phyloP scores from a whole-genome alignment of 2,329 filamentous ascomycete species.

The Monosporascus sp. region DNA sequence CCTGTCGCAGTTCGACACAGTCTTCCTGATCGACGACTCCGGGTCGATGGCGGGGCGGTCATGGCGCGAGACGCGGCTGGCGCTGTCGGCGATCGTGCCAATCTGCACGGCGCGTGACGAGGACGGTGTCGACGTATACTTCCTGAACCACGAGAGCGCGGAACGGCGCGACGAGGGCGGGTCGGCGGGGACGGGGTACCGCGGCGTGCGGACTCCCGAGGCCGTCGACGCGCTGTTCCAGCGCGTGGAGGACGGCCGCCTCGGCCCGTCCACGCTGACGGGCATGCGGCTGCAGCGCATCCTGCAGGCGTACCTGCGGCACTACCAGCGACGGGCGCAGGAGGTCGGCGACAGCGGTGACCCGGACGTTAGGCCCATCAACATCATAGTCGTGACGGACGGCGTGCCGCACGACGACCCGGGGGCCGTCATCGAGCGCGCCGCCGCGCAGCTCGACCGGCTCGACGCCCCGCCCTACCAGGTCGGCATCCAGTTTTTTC shows the following conservation, averaged over 20 bases:
- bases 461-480: slow-evolving; percentile 70
- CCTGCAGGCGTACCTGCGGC: slow-evolving; percentile 61
- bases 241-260: slow-evolving; percentile 46
- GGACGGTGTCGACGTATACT: slow-evolving; percentile 84
- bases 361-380: slow-evolving; percentile 62
- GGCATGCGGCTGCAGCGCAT: slow-evolving; percentile 65
- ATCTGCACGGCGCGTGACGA: slow-evolving; percentile 72
- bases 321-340: slow-evolving; percentile 36
- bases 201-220: slow-evolving; percentile 51
- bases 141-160: slow-evolving; percentile 62
- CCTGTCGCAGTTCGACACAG: slow-evolving; percentile 71
- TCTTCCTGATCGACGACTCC: slow-evolving; percentile 84
- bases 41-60: slow-evolving; percentile 68
- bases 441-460: slow-evolving; percentile 63
- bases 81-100: slow-evolving; percentile 62
- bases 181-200: slow-evolving; percentile 48
- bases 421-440: slow-evolving; percentile 59
- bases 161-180: slow-evolving; percentile 12
- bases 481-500: slow-evolving; percentile 89
- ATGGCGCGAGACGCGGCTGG: slow-evolving; percentile 68
- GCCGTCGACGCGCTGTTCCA: slow-evolving; percentile 64
- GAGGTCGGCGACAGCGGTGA: slow-evolving; percentile 26
- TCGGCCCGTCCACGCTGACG: slow-evolving; percentile 55
- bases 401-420: slow-evolving; percentile 75
- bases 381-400: slow-evolving; percentile 88